Percentiles rank a stretch among this genome's conserved stretches.
Conservation (phyloP, 441 rosid species). For the Raphanus hybrid region DNA sequence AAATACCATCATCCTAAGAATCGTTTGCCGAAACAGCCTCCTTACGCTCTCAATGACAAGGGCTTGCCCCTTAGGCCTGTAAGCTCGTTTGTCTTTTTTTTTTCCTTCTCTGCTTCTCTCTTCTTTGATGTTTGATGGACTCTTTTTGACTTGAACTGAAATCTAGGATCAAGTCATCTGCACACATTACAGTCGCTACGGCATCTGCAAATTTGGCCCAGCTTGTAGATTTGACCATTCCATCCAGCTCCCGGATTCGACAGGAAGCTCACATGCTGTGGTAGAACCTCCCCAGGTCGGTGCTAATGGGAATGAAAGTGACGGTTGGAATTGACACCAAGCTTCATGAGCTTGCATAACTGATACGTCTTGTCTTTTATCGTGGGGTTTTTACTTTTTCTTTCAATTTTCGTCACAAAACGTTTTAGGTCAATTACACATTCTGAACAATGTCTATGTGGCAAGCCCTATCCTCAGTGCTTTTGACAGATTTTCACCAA, state of each 20-base stretch:
- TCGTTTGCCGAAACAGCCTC: slow-evolving; percentile 52
- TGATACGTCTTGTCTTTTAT: slow-evolving; percentile 23
- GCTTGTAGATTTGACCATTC: slow-evolving; percentile 95
- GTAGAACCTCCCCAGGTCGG: slow-evolving; percentile 30
- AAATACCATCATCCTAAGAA: slow-evolving; percentile 91
- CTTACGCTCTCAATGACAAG: slow-evolving; percentile 71
- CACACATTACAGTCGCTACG: slow-evolving; percentile 85
- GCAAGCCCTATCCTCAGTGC: slow-evolving; percentile 37
- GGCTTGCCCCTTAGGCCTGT: slow-evolving; percentile 98
- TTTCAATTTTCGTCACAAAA: slow-evolving; percentile 12
- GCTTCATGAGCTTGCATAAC: slow-evolving; percentile 10
- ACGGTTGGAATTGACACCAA: slow-evolving; percentile 35
- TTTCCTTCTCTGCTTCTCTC: neutral
- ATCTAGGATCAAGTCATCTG: slow-evolving; percentile 78
- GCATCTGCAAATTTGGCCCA: slow-evolving; percentile 95
- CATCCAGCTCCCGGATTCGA: neutral
- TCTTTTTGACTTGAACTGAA: slow-evolving; percentile 9
- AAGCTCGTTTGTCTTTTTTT: slow-evolving; percentile 41
- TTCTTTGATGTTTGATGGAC: neutral
- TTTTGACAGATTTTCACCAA: slow-evolving; percentile 14
- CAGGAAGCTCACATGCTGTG: slow-evolving; percentile 23
- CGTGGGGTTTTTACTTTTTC: neutral
- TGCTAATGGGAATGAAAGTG: slow-evolving; percentile 35
- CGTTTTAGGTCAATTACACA: slow-evolving; percentile 13
- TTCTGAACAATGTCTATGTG: slow-evolving; percentile 28